Conservation (phyloP, 2,329 filamentous ascomycete species). For the Aureobasidium namibiae region DNA sequence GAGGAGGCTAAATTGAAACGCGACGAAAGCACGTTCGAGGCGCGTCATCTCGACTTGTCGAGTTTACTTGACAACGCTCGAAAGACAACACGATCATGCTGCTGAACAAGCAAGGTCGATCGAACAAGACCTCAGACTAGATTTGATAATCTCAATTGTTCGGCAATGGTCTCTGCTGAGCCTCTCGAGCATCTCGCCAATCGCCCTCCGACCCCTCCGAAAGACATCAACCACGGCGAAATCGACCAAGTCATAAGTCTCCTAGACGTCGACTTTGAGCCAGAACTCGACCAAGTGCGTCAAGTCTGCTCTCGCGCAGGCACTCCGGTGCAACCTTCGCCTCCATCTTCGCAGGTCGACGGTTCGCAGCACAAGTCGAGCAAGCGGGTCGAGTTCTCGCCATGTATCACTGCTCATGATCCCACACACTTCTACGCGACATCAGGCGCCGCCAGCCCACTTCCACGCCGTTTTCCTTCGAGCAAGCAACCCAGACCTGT, state of each 20-base stretch:
- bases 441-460: constrained; percentile 27
- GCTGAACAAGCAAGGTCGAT: neutral
- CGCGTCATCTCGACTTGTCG: neutral
- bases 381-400: constrained; percentile 58
- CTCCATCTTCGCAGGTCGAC: constrained; percentile 4
- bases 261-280: constrained; percentile 33
- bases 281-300: constrained; percentile 11
- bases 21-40: neutral
- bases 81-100: constrained; percentile 5
- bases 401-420: constrained; percentile 27
- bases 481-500: constrained; percentile 45
- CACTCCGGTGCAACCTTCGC: constrained; percentile 3
- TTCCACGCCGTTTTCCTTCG: constrained; percentile 39
- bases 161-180: constrained; percentile 30
- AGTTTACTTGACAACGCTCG: constrained; percentile 8
- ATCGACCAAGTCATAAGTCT: constrained; percentile 35
- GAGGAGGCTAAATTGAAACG: neutral
- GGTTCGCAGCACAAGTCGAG: constrained; percentile 18
- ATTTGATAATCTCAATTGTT: neutral
- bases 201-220: constrained; percentile 50
- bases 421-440: neutral
- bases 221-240: constrained; percentile 31
- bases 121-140: neutral
- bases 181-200: constrained; percentile 40
- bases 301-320: neutral